Percentiles rank a stretch among this genome's conserved stretches.
These are phyloP conservation scores for Epichloe bromicola DNA, from an alignment of 2,329 filamentous ascomycete genomes.

Conservation along the genomic window DNA sequence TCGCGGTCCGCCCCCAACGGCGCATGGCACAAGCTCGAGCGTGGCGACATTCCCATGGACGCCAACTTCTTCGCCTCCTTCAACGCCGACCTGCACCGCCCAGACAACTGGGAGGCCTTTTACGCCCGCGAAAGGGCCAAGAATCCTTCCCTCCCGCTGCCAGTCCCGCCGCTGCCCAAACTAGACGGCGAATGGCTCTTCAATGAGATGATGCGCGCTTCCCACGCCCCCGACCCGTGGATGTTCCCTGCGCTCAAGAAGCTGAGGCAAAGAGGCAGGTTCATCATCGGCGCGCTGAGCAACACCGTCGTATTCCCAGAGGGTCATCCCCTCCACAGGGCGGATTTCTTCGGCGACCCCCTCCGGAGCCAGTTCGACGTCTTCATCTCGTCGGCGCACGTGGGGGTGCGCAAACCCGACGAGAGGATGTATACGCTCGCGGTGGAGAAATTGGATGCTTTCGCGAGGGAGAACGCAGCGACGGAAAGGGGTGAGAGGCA, in stretches of 20 bases:
- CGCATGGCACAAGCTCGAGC: conserved; percentile 80
- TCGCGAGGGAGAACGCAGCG: conserved; percentile 38
- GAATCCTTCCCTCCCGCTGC: conserved; percentile 24
- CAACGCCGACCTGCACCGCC: conserved; percentile 55
- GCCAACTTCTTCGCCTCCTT: conserved; percentile 64
- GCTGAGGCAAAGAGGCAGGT: conserved; percentile 50
- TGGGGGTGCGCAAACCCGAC: conserved; percentile 80
- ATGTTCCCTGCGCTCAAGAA: conserved; percentile 73
- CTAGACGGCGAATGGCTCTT: conserved; percentile 73
- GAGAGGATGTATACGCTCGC: conserved; percentile 67
- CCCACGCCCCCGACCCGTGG: conserved; percentile 62
- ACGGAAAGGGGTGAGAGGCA: conserved; percentile 23
- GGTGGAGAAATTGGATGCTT: conserved; percentile 50
- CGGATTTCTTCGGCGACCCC: conserved; percentile 39
- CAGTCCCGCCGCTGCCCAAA: conserved; percentile 50
- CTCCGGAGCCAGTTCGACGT: conserved; percentile 65
- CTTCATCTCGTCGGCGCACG: conserved; percentile 75
- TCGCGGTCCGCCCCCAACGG: conserved; percentile 65
- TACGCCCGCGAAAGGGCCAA: conserved; percentile 32
- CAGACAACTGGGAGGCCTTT: conserved; percentile 56
- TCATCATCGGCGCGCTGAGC: conserved; percentile 68
- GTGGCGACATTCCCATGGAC: conserved; percentile 67
- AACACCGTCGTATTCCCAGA: conserved; percentile 83
- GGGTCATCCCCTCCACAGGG: conserved; percentile 50
- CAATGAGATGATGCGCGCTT: conserved; percentile 76